Evolutionary conservation across 495 filamentous ascomycete genomes (phyloP), one percentile per base, ranked within the genome.

Genomic region (Ascodesmis nigricans): DNA sequence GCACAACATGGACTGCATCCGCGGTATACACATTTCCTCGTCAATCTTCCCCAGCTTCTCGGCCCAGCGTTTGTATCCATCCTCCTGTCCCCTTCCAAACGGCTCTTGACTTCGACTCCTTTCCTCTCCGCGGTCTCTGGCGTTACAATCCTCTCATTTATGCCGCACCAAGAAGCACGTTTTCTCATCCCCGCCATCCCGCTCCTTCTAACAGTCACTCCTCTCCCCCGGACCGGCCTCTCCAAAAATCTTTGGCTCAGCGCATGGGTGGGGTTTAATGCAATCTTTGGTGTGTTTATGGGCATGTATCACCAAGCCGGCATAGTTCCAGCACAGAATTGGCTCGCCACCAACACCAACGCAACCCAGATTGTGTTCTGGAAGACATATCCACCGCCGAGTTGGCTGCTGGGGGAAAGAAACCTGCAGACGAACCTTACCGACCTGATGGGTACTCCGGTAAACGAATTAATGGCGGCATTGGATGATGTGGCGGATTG

Each of bases 341-440:
- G 49, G 21, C 32, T 45, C 23, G 41, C 45, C 37, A 47, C 43
- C 39, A 33, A 24, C 46, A 64, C 55, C 11, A 60, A 67, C 32
- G 65, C 69, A n/a, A 67, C 65, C 3, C 63, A 75, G 7, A 76
- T 77, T 2, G 62, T 91, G 34, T 97, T 83, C 83, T 97, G 87
- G 87, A 91, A 91, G 47, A 95, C 90, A 0, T 97, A 97, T 53
- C 77, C 73, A 42, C 87, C 87, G 4, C 87, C 87, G 0, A 71
- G 76, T 14, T 95, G 87, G 82, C 62, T 97, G 11, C 60, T 95
- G 16, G 80, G 83, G 37, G 67, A 74, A 5, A 15, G 8, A 16
- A 73, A 75, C 45, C 71, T 70, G 40, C 49, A 54, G 8, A 55
- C 84, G 29, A 56, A 54, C n/a, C 91, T 81, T 0, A 56, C 55